Evolutionary conservation across 257 asterid species (phyloP), one percentile per base, ranked within the genome.

Genomic region (Cordia subcordata): DNA sequence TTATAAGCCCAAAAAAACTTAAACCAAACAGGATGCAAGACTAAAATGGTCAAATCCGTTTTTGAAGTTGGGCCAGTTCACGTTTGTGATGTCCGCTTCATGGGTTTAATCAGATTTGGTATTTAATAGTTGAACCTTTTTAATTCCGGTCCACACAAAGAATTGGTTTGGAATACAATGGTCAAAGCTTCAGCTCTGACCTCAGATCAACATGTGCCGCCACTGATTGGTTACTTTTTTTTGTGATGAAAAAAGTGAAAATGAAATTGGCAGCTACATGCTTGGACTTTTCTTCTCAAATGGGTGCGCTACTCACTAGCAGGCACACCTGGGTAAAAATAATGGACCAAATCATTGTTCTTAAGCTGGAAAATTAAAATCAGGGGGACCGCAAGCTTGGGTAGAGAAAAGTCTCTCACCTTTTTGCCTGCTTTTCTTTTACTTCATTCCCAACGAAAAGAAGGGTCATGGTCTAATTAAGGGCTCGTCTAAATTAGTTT

Each of bases 31-130:
- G n/a, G n/a, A n/a, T n/a, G n/a, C n/a, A n/a, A n/a, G n/a, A n/a
- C n/a, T n/a, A n/a, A n/a, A n/a, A n/a, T n/a, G n/a, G n/a, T n/a
- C n/a, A n/a, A n/a, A n/a, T n/a, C n/a, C n/a, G n/a, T n/a, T 14
- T 42, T 42, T 42, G 15, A 42, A 11, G 47, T 11, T 42, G 47
- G 47, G 8, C 10, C 10, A 8, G 10, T 42, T 58, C 0, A 27
- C 20, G 64, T 60, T 17, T 60, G 42, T 45, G 46, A 9, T 27
- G 44, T 61, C 57, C 23, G 13, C 47, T 61, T 49, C 65, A 5
- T 13, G 20, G 52, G 9, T 19, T 42, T 42, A 21, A 21, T 42
- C 8, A 12, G 42, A 42, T 22, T 44, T 21, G 11, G 13, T 12
- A 19, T 19, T 6, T 23, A 27, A 53, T 8, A 16, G 10, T 17